Conservation (phyloP, 2,329 filamentous ascomycete species). For the Microascus cirrosus region DNA sequence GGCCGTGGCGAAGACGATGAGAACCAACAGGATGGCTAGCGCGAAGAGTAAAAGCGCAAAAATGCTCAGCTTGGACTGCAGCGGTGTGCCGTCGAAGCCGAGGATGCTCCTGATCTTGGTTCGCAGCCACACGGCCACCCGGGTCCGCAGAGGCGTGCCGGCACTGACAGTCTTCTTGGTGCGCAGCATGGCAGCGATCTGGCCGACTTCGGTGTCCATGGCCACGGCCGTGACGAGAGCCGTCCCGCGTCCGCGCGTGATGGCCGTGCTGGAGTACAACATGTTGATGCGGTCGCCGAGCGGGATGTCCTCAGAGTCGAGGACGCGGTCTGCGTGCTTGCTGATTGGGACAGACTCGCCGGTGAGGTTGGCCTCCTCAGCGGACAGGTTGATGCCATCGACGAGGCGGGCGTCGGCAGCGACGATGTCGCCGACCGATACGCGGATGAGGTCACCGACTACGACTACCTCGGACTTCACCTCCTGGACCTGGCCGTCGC, state of each 20-base stretch:
- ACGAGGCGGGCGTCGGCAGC: conserved; percentile 57
- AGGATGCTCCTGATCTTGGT: conserved; percentile 41
- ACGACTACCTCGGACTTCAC: conserved; percentile 48
- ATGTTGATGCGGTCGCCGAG: conserved; percentile 62
- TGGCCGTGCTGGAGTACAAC: conserved; percentile 60
- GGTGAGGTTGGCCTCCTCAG: conserved; percentile 65
- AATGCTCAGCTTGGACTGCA: conserved; percentile 77
- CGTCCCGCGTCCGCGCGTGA: conserved; percentile 57
- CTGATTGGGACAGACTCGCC: conserved; percentile 61
- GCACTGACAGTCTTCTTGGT: conserved; percentile 34
- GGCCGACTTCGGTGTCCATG: conserved; percentile 65
- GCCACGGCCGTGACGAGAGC: conserved; percentile 61
- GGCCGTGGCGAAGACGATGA: conserved; percentile 52
- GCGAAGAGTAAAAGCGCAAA: conserved; percentile 73
- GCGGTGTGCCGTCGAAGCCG: conserved; percentile 63
- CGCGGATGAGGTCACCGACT: conserved; percentile 52
- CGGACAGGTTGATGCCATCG: conserved; percentile 61
- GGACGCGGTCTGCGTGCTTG: conserved; percentile 48
- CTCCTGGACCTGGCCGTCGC: conserved; percentile 36
- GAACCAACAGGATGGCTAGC: conserved; percentile 50
- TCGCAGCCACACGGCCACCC: conserved; percentile 30
- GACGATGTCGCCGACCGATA: conserved; percentile 56
- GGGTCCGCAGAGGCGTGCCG: conserved; percentile 24
- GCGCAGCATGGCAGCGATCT: conserved; percentile 60
- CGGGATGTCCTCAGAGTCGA: conserved; percentile 41